Conservation (phyloP, 257 asterid species). For the Capsicum pubescens region DNA sequence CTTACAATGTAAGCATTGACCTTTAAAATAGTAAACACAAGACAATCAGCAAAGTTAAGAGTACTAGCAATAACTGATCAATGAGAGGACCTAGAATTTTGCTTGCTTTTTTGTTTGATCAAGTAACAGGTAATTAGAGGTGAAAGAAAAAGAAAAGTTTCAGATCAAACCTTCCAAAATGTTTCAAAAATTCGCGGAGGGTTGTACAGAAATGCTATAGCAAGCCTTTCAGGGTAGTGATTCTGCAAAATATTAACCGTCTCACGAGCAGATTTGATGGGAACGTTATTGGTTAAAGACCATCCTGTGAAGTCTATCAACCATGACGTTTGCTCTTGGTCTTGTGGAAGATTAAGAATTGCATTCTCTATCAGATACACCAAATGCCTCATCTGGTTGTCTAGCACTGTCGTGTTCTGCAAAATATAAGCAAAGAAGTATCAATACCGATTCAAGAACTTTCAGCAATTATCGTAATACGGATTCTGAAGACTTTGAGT, state of each 20-base stretch:
- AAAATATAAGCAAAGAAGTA: neutral
- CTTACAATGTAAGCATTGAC: neutral
- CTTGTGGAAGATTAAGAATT: slow-evolving; percentile 90
- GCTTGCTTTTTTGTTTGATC: neutral
- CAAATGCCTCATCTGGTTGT: slow-evolving; percentile 83
- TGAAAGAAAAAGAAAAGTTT: neutral
- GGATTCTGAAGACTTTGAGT: neutral
- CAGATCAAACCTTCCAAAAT: slow-evolving; percentile 84
- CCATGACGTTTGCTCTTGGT: slow-evolving; percentile 96
- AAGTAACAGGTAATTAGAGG: neutral
- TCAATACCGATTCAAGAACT: neutral
- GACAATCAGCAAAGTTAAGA: too few species aligned
- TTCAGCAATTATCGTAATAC: neutral
- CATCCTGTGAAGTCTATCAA: slow-evolving; percentile 90
- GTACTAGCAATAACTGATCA: neutral
- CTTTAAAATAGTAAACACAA: neutral
- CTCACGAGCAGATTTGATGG: slow-evolving; percentile 84
- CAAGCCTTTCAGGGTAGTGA: slow-evolving; percentile 93
- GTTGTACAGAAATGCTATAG: slow-evolving; percentile 74
- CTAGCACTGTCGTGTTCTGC: slow-evolving; percentile 83
- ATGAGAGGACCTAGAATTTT: neutral
- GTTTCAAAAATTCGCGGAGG: slow-evolving; percentile 95
- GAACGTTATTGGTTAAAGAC: slow-evolving; percentile 78
- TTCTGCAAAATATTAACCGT: slow-evolving; percentile 75
- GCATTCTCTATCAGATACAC: slow-evolving; percentile 94